Evolutionary conservation across 2,329 filamentous ascomycete genomes (phyloP).

Genomic region (Thielaviopsis euricoi): DNA sequence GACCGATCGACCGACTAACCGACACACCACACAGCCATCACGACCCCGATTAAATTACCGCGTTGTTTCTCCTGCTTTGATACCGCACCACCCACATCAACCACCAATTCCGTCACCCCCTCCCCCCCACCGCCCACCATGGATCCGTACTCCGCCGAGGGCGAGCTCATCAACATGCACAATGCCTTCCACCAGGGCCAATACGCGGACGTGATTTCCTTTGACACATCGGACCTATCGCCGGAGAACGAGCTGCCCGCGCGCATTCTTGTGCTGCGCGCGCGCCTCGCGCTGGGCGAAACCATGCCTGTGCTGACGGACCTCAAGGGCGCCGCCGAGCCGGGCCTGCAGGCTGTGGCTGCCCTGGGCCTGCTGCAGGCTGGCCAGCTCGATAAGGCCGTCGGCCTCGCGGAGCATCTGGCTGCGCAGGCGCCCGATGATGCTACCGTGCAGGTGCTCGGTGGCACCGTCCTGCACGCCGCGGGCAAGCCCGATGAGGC

Average conservation of each 20-base stretch:
- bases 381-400: constrained; percentile 45
- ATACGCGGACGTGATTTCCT: constrained; percentile 73
- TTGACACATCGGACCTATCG: constrained; percentile 66
- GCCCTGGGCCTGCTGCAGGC: constrained; percentile 53
- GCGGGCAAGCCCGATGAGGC: constrained; percentile 76
- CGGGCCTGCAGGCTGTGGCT: constrained; percentile 61
- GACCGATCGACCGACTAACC: too few species aligned
- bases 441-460: constrained; percentile 61
- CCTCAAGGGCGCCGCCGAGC: constrained; percentile 39
- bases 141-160: constrained; percentile 56
- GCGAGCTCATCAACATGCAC: constrained; percentile 56
- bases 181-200: constrained; percentile 64
- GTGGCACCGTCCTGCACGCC: constrained; percentile 65
- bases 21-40: too few species aligned
- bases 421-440: constrained; percentile 54
- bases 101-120: constrained; percentile 3
- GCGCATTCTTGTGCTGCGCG: constrained; percentile 62
- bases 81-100: too few species aligned
- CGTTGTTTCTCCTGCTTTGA: too few species aligned
- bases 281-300: constrained; percentile 69
- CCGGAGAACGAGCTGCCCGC: constrained; percentile 61
- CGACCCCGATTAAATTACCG: too few species aligned
- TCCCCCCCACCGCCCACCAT: constrained; percentile 25
- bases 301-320: constrained; percentile 55
- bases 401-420: constrained; percentile 49